Conservation (phyloP, 2,329 filamentous ascomycete genomes). For the Hansfordia pulvinata region DNA sequence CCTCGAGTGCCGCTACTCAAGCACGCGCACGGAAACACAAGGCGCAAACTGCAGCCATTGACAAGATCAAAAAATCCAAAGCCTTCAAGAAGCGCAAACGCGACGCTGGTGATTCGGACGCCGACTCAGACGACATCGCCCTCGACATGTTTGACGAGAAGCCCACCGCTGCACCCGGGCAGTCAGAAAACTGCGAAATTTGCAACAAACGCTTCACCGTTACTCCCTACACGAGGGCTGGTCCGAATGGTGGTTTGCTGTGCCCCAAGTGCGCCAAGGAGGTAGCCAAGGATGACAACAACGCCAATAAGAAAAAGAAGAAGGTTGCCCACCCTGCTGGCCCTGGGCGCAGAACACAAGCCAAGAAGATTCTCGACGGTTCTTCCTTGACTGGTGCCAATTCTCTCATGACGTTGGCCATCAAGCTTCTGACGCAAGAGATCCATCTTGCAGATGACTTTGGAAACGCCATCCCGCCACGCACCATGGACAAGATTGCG, state of each 20-base stretch:
- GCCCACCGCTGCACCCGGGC: conserved; percentile 54
- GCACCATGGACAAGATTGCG: conserved; percentile 43
- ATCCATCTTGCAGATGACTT: conserved; percentile 48
- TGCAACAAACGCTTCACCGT: conserved; percentile 88
- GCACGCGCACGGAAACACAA: conserved; percentile 28
- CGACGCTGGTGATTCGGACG: conserved; percentile 14
- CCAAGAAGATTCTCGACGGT: conserved; percentile 78
- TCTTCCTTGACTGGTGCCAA: conserved; percentile 51
- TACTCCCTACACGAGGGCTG: conserved; percentile 73
- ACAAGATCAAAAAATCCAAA: conserved; percentile 51
- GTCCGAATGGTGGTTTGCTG: conserved; percentile 72
- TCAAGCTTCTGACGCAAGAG: conserved; percentile 49
- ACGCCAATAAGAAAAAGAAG: conserved; percentile 38
- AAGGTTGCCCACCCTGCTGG: conserved; percentile 34
- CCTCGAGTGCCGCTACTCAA: conserved; percentile 3
- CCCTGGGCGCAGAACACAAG: conserved; percentile 57
- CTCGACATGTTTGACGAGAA: conserved; percentile 31
- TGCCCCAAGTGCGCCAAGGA: conserved; percentile 73
- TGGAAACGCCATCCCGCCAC: conserved; percentile 42
- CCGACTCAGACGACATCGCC: conserved; percentile 35
- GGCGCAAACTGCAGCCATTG: conserved; percentile 38
- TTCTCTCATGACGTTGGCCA: conserved; percentile 49
- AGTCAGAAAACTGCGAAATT: conserved; percentile 76
- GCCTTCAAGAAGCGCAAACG: conserved; percentile 39
- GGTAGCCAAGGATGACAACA: conserved; percentile 51